Conservation (phyloP, 345 rosid genomes). For the Litchi chinensis region DNA sequence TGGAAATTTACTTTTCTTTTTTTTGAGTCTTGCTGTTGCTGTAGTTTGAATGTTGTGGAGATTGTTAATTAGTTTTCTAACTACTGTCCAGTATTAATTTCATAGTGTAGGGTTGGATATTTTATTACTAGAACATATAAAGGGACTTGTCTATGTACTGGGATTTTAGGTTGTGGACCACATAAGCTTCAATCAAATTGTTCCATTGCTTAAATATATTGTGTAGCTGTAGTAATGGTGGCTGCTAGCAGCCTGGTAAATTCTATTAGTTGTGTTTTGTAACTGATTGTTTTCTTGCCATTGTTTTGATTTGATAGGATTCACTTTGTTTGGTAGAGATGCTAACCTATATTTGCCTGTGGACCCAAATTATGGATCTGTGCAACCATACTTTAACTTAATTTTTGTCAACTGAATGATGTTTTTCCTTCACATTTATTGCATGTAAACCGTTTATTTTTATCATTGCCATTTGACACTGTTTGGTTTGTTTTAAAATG, state of each 20-base stretch:
- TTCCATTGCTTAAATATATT: background rate
- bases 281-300: background rate
- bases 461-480: background rate
- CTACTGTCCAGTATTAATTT: background rate
- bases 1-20: background rate
- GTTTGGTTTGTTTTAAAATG: background rate
- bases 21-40: background rate
- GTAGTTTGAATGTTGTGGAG: background rate
- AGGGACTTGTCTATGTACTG: background rate
- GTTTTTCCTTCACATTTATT: background rate
- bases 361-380: background rate
- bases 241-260: background rate
- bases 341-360: background rate
- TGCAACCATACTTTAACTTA: background rate
- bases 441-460: background rate
- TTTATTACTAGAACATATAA: background rate
- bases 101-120: background rate
- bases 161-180: background rate
- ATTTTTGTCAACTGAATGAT: background rate
- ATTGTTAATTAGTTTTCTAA: too few relatives aligned
- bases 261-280: background rate
- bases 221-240: background rate
- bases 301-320: background rate
- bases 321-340: background rate
- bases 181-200: background rate